Percentiles rank a stretch among this genome's conserved stretches.
Evolutionary conservation across 768 basidiomycete species (phyloP).

Genomic region (Boletus eberwhitei): DNA sequence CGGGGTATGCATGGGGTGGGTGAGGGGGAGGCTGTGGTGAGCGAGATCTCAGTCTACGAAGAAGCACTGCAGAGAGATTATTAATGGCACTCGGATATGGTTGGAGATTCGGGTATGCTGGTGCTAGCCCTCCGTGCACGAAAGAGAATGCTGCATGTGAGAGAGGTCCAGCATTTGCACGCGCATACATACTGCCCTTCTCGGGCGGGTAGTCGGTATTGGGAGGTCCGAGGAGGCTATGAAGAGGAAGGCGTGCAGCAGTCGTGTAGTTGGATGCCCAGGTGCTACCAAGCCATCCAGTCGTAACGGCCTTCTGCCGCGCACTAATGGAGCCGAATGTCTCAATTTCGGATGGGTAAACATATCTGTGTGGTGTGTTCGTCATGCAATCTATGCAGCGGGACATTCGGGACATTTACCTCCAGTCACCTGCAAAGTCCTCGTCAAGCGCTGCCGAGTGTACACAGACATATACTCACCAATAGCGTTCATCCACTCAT

Average conservation of each 20-base stretch:
- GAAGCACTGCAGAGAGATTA: conserved; percentile 60
- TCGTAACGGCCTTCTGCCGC: conserved; percentile 71
- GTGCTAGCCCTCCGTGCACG: conserved; percentile 88
- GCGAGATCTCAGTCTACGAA: conserved; percentile 66
- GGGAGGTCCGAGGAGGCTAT: conserved; percentile 62
- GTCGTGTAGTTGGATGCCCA: conserved; percentile 88
- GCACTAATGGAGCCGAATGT: conserved; percentile 73
- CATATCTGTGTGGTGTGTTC: conserved; percentile 55
- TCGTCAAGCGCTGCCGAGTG: conserved; percentile 4
- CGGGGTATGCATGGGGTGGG: conserved; percentile 74
- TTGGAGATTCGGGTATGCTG: conserved; percentile 65
- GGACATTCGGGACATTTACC: conserved; percentile 39
- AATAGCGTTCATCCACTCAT: conserved; percentile 93
- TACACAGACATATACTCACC: conserved; percentile 38
- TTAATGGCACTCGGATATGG: conserved; percentile 90
- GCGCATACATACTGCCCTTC: conserved; percentile 28
- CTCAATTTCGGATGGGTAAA: conserved; percentile 74
- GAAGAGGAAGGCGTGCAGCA: conserved; percentile 76
- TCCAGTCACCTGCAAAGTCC: conserved; percentile 70
- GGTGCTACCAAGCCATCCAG: conserved; percentile 72
- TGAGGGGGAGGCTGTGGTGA: conserved; percentile 68
- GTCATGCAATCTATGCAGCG: conserved; percentile 3
- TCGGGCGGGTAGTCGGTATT: conserved; percentile 58
- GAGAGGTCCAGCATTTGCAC: conserved; percentile 43
- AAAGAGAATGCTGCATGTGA: conserved; percentile 85